These are phyloP conservation scores for Ajuga chamaepitys DNA, from an alignment of 257 asterid species.

Conservation along the genomic window DNA sequence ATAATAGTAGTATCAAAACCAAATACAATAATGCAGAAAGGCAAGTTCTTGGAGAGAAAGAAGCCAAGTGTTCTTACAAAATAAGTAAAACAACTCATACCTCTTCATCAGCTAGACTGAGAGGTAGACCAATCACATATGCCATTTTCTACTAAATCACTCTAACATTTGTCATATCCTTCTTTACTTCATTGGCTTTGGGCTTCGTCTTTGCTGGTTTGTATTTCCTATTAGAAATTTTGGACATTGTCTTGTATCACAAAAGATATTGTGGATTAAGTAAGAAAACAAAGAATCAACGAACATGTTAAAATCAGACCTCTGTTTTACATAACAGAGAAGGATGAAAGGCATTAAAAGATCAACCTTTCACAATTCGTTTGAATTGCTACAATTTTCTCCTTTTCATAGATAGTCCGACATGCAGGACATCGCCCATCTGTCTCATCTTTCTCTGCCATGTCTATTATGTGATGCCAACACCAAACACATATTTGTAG, in stretches of 20 bases:
- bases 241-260: conserved; percentile 39
- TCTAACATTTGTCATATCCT: conserved; percentile 77
- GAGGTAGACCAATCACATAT: conserved; percentile 89
- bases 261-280: not conserved
- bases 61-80: not conserved
- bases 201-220: conserved; percentile 79
- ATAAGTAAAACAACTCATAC: conserved; percentile 28
- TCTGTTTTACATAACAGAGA: conserved; percentile 5
- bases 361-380: conserved; percentile 63
- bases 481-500: conserved; percentile 92
- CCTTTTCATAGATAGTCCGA: conserved; percentile 73
- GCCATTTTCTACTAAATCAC: conserved; percentile 96
- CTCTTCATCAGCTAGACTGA: conserved; percentile 86
- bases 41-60: not conserved
- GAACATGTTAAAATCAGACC: conserved; percentile 12
- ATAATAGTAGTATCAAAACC: not conserved
- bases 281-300: not conserved
- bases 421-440: conserved; percentile 99
- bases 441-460: conserved; percentile 81
- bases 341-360: conserved; percentile 8
- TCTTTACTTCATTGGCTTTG: conserved; percentile 66
- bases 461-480: conserved; percentile 94
- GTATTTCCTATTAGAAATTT: conserved; percentile 48
- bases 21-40: not conserved
- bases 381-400: conserved; percentile 76